A percentile compares a stretch with the other conserved stretches of the same genome.
These are phyloP conservation scores for Naganishia cerealis DNA, from an alignment of 1,284 basidiomycete genomes.

Conservation along the genomic window DNA sequence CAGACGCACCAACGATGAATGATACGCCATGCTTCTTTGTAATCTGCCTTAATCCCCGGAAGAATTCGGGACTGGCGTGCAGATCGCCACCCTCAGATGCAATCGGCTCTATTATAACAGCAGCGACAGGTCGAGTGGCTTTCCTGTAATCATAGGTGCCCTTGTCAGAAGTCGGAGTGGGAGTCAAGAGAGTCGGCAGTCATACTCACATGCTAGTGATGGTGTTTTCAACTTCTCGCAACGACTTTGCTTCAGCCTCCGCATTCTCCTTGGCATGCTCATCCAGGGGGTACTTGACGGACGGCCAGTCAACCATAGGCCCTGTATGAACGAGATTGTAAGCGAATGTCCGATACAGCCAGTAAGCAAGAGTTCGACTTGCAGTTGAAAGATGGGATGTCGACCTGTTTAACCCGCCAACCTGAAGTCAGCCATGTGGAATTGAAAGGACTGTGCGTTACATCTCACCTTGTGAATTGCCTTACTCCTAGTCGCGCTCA, in stretches of 20 bases:
- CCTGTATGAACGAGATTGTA: background rate
- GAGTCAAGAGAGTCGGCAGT: background rate
- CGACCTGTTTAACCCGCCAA: slow-evolving; percentile 47
- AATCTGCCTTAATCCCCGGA: slow-evolving; percentile 56
- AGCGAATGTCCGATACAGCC: background rate
- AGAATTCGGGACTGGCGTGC: slow-evolving; percentile 59
- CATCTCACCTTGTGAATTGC: slow-evolving; percentile 57
- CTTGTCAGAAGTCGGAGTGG: background rate
- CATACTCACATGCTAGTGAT: slow-evolving; percentile 42
- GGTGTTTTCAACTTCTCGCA: slow-evolving; percentile 52
- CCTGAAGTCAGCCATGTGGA: background rate
- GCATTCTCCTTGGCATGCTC: slow-evolving; percentile 55
- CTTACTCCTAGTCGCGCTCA: slow-evolving; percentile 58
- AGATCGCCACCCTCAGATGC: slow-evolving; percentile 61
- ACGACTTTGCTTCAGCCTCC: slow-evolving; percentile 51
- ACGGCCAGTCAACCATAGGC: slow-evolving; percentile 59
- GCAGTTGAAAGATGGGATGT: slow-evolving; percentile 61
- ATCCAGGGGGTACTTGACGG: slow-evolving; percentile 58
- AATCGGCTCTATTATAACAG: slow-evolving; percentile 61
- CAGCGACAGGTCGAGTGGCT: slow-evolving; percentile 56
- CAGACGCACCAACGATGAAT: slow-evolving; percentile 55
- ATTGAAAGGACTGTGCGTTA: background rate
- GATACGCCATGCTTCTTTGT: slow-evolving; percentile 58
- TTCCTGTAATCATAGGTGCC: slow-evolving; percentile 42
- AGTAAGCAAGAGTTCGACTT: background rate